These are phyloP conservation scores for Corynespora cassiicola DNA, from an alignment of 2,329 filamentous ascomycete genomes.

Conservation along the genomic window DNA sequence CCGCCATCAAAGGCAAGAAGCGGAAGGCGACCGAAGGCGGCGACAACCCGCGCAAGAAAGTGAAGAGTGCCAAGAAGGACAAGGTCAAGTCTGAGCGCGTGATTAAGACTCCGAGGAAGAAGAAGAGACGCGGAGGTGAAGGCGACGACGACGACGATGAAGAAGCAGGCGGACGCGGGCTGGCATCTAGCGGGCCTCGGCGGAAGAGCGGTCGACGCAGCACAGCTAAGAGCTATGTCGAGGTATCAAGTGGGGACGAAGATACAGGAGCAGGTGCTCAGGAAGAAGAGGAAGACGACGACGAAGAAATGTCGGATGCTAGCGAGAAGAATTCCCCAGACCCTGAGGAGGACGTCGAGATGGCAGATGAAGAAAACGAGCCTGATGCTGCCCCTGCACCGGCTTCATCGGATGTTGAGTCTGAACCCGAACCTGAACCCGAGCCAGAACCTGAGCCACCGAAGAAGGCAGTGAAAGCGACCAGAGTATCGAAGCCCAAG, in stretches of 20 bases:
- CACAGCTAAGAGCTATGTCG: slow-evolving; percentile 53
- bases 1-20: slow-evolving; percentile 67
- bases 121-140: slow-evolving; percentile 35
- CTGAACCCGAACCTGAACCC: slow-evolving; percentile 15
- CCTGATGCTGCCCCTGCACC: slow-evolving; percentile 24
- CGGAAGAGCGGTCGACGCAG: slow-evolving; percentile 51
- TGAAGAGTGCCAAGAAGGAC: slow-evolving; percentile 38
- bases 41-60: slow-evolving; percentile 43
- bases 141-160: slow-evolving; percentile 43
- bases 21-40: slow-evolving; percentile 36
- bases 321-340: slow-evolving; percentile 15
- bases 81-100: slow-evolving; percentile 33
- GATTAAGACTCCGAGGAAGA: slow-evolving; percentile 48
- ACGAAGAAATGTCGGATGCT: slow-evolving; percentile 21
- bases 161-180: slow-evolving; percentile 19
- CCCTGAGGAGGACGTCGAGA: slow-evolving; percentile 36
- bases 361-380: slow-evolving; percentile 27
- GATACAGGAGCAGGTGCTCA: slow-evolving; percentile 37
- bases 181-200: slow-evolving; percentile 49
- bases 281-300: slow-evolving; percentile 21
- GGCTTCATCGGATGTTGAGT: slow-evolving; percentile 5
- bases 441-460: slow-evolving; percentile 18
- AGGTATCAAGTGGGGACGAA: slow-evolving; percentile 51
- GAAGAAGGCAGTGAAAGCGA: slow-evolving; percentile 21
- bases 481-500: slow-evolving; percentile 15